Base-by-base conservation (phyloP, 768 basidiomycete genomes). In the Serendipita vermifera region DNA sequence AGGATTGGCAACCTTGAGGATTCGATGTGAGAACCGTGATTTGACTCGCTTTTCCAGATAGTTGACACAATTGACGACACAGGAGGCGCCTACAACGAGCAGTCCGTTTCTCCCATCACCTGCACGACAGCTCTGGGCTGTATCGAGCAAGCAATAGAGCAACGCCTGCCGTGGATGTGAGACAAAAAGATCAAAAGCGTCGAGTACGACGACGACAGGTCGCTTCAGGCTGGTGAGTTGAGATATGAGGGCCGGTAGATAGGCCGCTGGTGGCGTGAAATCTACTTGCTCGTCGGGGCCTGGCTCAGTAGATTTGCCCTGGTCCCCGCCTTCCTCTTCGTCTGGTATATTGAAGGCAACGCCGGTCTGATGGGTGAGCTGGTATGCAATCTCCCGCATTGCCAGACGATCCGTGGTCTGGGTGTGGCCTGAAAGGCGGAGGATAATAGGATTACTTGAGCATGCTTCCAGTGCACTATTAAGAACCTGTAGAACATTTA, bases 21-120 rank as follows among this genome's bases (percentile, higher is more conserved):
- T 87, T 56, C 96, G 76, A 31, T 92, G 90, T 1, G 93, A 97
- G 70, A 98, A 99, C 2, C 96, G 80, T 61, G 91, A 96, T 69
- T 98, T 96, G 51, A 99, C 96, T 39, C 96, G 77, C 67, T 99
- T 99, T 67, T 99, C 96, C 15, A 99, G 74, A 2, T 87, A 70
- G 60, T 87, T 85, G 58, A 97, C 77, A 15, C 89, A 85, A 63
- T 98, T 92, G 22, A 93, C 76, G 6, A 92, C 81, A 31, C 81
- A 82, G 1, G 92, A 91, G 9, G 92, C 68, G 5, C 96, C 96
- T 33, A 99, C 72, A 32, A 99, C 82, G 0, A 84, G 85, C 20
- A 96, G 68, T 2, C 91, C 92, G 59, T 77, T 80, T 62, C 65
- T 78, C 11, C 72, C 73, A 40, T 71, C 67, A 15, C 75, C 75